Percentiles rank a stretch among this genome's conserved stretches.
phyloP scores from a whole-genome alignment of 352 stramenopile species.

The Phytopythium boreale region DNA sequence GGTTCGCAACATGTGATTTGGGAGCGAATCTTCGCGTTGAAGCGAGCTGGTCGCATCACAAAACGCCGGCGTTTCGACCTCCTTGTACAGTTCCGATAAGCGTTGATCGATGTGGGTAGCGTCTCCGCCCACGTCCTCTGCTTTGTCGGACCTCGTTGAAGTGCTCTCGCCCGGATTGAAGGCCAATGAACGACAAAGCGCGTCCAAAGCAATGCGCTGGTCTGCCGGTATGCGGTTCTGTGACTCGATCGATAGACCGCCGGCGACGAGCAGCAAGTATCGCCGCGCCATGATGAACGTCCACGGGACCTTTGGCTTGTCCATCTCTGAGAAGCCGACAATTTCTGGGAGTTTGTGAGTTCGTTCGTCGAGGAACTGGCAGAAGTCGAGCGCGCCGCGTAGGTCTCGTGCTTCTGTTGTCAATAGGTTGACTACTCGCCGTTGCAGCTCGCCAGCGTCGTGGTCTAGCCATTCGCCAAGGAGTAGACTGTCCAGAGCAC shows the following conservation, averaged over 20 bases:
- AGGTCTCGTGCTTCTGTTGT: slow-evolving; percentile 2
- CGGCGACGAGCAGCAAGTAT: background rate
- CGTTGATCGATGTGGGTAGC: background rate
- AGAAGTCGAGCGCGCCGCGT: slow-evolving; percentile 9
- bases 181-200: background rate
- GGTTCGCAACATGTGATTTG: slow-evolving; percentile 14
- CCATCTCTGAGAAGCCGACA: background rate
- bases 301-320: background rate
- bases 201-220: background rate
- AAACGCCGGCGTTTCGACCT: background rate
- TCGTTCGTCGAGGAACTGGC: background rate
- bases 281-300: background rate
- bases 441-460: slow-evolving; percentile 10
- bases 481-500: slow-evolving; percentile 12
- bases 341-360: no score
- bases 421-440: slow-evolving; percentile 10
- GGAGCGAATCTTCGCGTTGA: slow-evolving; percentile 1
- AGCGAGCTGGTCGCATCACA: background rate
- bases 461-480: slow-evolving; percentile 22
- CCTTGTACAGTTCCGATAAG: background rate
- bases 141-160: background rate
- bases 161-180: background rate
- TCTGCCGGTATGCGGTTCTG: background rate
- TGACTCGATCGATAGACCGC: background rate
- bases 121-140: background rate